Conservation (phyloP, 2,329 filamentous ascomycete genomes). For the Lachnum nothofagi region DNA sequence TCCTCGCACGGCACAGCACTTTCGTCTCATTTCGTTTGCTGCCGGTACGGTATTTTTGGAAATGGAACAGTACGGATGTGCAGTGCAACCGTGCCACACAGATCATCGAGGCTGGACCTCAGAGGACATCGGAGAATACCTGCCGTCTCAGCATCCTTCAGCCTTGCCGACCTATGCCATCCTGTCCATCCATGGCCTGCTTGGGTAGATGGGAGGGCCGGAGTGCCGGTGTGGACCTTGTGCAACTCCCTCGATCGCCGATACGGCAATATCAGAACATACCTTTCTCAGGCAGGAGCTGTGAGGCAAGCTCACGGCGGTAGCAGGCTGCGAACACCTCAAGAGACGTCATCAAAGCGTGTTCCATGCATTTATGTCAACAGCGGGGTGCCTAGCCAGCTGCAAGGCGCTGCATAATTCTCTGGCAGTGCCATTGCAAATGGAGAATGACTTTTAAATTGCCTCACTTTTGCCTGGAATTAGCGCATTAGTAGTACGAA, state of each 20-base stretch:
- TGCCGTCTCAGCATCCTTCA: constrained; percentile 1
- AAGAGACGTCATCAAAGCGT: not conserved
- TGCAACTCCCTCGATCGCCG: not conserved
- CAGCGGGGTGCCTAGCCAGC: not conserved
- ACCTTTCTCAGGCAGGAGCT: not conserved
- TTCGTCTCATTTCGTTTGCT: not conserved
- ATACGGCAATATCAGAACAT: not conserved
- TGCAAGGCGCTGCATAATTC: not conserved
- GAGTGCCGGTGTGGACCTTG: not conserved
- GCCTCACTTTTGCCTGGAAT: not conserved
- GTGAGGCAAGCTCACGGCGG: not conserved
- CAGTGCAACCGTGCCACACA: not conserved
- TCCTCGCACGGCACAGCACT: not conserved
- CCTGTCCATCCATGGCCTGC: not conserved
- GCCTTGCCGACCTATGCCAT: not conserved
- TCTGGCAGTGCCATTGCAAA: not conserved
- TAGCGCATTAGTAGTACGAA: not conserved
- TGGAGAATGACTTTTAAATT: not conserved
- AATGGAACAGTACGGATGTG: not conserved
- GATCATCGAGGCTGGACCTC: not conserved
- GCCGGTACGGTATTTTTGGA: not conserved
- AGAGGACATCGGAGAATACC: not conserved
- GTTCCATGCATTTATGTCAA: not conserved
- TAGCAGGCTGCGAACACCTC: not conserved
- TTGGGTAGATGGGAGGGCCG: not conserved